A percentile compares a stretch with the other conserved stretches of the same genome.
These are phyloP conservation scores for Phytophthora fragariaefolia DNA, from an alignment of 352 stramenopile genomes.

Conservation along the genomic window DNA sequence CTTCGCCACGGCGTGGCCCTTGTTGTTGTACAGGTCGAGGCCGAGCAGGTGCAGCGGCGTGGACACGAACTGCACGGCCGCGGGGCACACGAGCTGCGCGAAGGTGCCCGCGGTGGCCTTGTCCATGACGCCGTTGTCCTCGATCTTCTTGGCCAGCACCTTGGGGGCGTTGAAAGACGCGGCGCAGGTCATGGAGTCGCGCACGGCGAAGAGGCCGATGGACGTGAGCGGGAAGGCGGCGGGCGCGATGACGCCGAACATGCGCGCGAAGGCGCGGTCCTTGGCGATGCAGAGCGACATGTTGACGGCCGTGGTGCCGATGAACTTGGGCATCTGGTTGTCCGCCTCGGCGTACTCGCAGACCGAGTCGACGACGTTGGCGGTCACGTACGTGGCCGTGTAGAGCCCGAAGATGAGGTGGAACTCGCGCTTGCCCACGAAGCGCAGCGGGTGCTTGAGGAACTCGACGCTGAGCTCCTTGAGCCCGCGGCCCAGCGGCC, in stretches of 20 bases:
- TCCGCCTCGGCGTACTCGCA: slow-evolving; percentile 80
- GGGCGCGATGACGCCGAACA: slow-evolving; percentile 90
- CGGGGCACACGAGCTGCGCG: slow-evolving; percentile 85
- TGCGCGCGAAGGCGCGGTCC: slow-evolving; percentile 90
- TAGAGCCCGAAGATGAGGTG: slow-evolving; percentile 92
- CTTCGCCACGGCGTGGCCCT: slow-evolving; percentile 31
- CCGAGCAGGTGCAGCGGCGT: slow-evolving; percentile 90
- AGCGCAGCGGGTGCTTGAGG: slow-evolving; percentile 73
- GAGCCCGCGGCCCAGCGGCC: slow-evolving; percentile 64
- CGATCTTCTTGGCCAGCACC: slow-evolving; percentile 65
- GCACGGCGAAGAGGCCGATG: slow-evolving; percentile 87
- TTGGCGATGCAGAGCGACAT: slow-evolving; percentile 93
- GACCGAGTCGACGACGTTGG: slow-evolving; percentile 86
- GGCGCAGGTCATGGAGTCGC: slow-evolving; percentile 86
- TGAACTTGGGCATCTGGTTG: slow-evolving; percentile 90
- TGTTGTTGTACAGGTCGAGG: slow-evolving; percentile 91
- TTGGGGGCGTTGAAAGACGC: slow-evolving; percentile 91
- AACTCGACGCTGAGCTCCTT: slow-evolving; percentile 71
- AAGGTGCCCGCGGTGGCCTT: slow-evolving; percentile 58
- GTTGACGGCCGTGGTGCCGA: slow-evolving; percentile 90
- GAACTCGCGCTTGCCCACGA: slow-evolving; percentile 89
- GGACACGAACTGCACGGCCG: slow-evolving; percentile 87
- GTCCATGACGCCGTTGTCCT: slow-evolving; percentile 58
- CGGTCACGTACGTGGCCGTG: slow-evolving; percentile 88
- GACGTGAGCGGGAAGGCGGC: slow-evolving; percentile 78